Evolutionary conservation across 495 filamentous ascomycete genomes (phyloP).

Genomic region (Neurospora sp.): DNA sequence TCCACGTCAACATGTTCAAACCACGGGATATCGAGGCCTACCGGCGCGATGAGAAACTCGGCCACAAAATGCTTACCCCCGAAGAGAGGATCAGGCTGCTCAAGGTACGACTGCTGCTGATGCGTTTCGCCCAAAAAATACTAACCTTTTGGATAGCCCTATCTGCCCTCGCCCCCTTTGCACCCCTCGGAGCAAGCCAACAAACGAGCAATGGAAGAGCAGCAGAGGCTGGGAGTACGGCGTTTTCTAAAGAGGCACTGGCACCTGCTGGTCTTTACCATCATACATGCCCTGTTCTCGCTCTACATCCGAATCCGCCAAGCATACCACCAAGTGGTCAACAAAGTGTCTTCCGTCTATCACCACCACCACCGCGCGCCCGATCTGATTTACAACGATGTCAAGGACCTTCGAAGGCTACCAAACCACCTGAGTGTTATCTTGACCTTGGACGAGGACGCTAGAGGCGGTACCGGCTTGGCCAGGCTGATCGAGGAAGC

Average conservation of each 20-base stretch:
- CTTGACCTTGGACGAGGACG: constrained; percentile 61
- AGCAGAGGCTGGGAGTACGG: constrained; percentile 45
- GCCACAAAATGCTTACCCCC: constrained; percentile 49
- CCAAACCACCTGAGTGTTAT: constrained; percentile 85
- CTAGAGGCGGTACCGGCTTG: constrained; percentile 53
- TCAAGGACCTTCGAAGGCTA: constrained; percentile 58
- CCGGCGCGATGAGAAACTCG: constrained; percentile 49
- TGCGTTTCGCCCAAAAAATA: background rate
- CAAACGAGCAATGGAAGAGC: constrained; percentile 11
- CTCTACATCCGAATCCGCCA: constrained; percentile 74
- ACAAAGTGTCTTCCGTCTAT: constrained; percentile 66
- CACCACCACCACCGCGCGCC: constrained; percentile 92
- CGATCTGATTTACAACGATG: constrained; percentile 79
- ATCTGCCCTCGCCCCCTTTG: constrained; percentile 54
- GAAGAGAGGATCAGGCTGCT: constrained; percentile 63
- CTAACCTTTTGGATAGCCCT: constrained; percentile 41
- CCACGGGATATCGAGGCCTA: constrained; percentile 48
- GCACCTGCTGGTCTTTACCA: constrained; percentile 56
- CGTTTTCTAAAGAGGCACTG: constrained; percentile 57
- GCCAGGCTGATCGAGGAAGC: constrained; percentile 82
- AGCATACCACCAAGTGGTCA: constrained; percentile 63
- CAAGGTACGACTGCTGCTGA: constrained; percentile 27
- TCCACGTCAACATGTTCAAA: constrained; percentile 40
- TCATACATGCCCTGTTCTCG: constrained; percentile 75
- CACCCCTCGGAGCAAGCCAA: constrained; percentile 18